phyloP scores from a whole-genome alignment of 345 rosid species.

The Bretschneidera sinensis region DNA sequence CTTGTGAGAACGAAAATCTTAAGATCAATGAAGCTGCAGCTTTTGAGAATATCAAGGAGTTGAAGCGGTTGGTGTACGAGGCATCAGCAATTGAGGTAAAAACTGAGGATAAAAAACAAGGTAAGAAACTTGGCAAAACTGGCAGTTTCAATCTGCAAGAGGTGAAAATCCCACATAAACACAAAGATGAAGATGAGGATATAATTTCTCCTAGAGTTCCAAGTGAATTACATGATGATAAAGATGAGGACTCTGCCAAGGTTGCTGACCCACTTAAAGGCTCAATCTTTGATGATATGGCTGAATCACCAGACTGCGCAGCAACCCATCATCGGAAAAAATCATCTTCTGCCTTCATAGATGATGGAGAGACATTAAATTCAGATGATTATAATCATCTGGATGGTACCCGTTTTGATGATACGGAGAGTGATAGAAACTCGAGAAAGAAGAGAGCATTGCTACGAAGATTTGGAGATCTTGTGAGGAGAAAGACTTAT shows the following conservation, averaged over 20 bases:
- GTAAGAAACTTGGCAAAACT: slow-evolving; percentile 32
- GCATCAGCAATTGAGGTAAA: slow-evolving; percentile 21
- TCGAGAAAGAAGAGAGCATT: slow-evolving; percentile 70
- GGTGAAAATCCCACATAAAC: slow-evolving; percentile 38
- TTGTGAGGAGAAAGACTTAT: slow-evolving; percentile 43
- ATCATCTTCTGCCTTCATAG: slow-evolving; percentile 32
- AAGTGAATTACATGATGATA: slow-evolving; percentile 3
- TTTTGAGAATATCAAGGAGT: slow-evolving; percentile 49
- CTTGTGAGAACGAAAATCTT: slow-evolving; percentile 55
- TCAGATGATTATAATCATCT: slow-evolving; percentile 47
- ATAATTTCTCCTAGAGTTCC: too few species aligned
- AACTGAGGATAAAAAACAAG: slow-evolving; percentile 18
- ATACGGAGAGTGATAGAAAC: slow-evolving; percentile 42
- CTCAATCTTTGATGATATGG: slow-evolving; percentile 60
- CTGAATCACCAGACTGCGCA: slow-evolving; percentile 40
- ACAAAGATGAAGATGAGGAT: slow-evolving; percentile 33
- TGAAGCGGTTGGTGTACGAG: slow-evolving; percentile 48
- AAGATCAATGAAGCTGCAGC: slow-evolving; percentile 56
- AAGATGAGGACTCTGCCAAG: slow-evolving; percentile 19
- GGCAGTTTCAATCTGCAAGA: slow-evolving; percentile 49
- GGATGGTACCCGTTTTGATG: slow-evolving; percentile 43
- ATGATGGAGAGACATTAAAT: slow-evolving; percentile 35
- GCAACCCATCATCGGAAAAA: slow-evolving; percentile 35
- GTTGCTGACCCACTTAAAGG: slow-evolving; percentile 57
- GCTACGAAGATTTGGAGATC: slow-evolving; percentile 68